These are phyloP conservation scores for Fusarium denticulatum DNA, from an alignment of 2,329 filamentous ascomycete genomes.

Conservation along the genomic window DNA sequence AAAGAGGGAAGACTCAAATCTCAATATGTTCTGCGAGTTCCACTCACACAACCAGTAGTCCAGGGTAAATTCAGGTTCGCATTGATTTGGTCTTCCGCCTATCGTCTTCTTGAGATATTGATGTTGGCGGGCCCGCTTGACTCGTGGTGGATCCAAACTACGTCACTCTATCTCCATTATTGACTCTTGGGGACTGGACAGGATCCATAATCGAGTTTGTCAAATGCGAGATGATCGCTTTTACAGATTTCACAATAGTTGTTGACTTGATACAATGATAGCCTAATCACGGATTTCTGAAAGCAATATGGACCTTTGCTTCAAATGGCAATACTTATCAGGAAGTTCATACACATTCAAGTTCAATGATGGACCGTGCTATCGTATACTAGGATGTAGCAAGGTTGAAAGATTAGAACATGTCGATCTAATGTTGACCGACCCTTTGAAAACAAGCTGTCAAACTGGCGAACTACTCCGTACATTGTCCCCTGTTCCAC, in stretches of 20 bases:
- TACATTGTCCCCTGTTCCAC: conserved; percentile 16
- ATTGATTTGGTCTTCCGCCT: conserved; percentile 25
- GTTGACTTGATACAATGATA: not conserved
- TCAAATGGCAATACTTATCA: not conserved
- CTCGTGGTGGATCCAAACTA: conserved; percentile 30
- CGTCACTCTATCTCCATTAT: conserved; percentile 30
- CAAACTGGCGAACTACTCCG: not conserved
- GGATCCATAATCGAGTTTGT: not conserved
- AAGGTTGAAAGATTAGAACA: conserved; percentile 19
- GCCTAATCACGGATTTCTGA: not conserved
- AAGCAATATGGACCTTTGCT: not conserved
- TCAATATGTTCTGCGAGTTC: conserved; percentile 18
- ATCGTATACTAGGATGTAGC: conserved; percentile 6
- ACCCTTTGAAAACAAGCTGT: conserved; percentile 16
- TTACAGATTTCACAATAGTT: not conserved
- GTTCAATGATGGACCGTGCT: conserved; percentile 5
- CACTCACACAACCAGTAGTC: conserved; percentile 25
- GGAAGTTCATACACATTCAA: not conserved
- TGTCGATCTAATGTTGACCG: conserved; percentile 33
- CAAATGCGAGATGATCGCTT: not conserved
- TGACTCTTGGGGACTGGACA: not conserved
- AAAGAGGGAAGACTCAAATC: conserved; percentile 24
- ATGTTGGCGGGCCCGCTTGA: conserved; percentile 25
- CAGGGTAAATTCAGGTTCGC: conserved; percentile 23
- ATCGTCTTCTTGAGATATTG: conserved; percentile 30